Percentiles rank a stretch among this genome's conserved stretches.
These are phyloP conservation scores for Hyaloscypha variabilis DNA, from an alignment of 495 filamentous ascomycete species.

Conservation along the genomic window DNA sequence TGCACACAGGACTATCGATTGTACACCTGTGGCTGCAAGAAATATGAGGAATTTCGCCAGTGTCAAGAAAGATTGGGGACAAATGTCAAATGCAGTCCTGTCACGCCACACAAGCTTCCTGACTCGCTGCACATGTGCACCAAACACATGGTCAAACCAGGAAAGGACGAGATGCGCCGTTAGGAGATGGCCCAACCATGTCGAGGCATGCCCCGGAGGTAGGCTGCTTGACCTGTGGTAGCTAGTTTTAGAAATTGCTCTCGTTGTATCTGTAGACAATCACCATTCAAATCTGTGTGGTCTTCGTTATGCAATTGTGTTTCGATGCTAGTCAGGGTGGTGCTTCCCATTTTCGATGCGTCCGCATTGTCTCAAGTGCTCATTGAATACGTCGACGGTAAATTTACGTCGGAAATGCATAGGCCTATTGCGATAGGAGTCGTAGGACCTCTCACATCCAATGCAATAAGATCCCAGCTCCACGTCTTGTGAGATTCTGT, in stretches of 20 bases:
- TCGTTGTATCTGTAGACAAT: not conserved
- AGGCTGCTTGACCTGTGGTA: too few relatives aligned
- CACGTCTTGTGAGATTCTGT: too few relatives aligned
- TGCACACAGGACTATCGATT: not conserved
- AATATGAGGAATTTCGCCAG: not conserved
- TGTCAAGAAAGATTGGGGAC: not conserved
- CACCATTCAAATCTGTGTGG: not conserved
- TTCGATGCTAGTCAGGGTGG: not conserved
- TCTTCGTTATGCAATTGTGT: not conserved
- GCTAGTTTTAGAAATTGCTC: too few relatives aligned
- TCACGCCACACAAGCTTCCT: not conserved
- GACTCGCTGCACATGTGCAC: constrained; percentile 1
- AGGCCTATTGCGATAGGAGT: too few relatives aligned
- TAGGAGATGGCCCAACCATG: not conserved
- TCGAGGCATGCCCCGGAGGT: too few relatives aligned
- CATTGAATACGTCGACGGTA: too few relatives aligned
- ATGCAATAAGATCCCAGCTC: too few relatives aligned
- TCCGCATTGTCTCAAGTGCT: not conserved
- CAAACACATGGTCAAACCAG: not conserved
- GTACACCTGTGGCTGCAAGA: constrained; percentile 1
- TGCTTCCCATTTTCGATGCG: not conserved
- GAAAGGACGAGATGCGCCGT: not conserved
- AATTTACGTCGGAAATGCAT: too few relatives aligned
- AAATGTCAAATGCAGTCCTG: constrained; percentile 4
- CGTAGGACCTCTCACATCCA: too few relatives aligned